Conservation (phyloP, 495 filamentous ascomycete species). For the Hyaloscypha finlandica region DNA sequence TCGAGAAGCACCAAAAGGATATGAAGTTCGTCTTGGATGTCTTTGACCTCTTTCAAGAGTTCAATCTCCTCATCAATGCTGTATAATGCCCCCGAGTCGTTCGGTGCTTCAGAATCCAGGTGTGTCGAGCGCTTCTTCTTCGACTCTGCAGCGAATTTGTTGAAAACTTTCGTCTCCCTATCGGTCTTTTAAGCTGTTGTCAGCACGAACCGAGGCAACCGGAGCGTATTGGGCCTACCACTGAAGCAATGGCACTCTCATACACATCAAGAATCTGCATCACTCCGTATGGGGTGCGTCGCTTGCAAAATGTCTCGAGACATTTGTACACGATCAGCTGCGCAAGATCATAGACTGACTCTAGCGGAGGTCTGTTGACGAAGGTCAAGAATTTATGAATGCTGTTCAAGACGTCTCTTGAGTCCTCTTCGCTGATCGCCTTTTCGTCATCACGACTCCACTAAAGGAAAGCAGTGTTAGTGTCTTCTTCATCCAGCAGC, state of each 20-base stretch:
- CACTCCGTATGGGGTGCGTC: slow-evolving; percentile 4
- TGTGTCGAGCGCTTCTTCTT: background rate
- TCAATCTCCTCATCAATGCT: slow-evolving; percentile 18
- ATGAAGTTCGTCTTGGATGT: slow-evolving; percentile 23
- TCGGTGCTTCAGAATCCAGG: background rate
- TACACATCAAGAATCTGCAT: slow-evolving; percentile 20
- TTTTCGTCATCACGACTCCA: slow-evolving; percentile 10
- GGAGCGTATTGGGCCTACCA: slow-evolving; percentile 1
- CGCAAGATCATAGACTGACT: slow-evolving; percentile 12
- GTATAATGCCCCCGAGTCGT: background rate
- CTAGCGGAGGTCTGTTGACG: slow-evolving; percentile 13
- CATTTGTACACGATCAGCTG: slow-evolving; percentile 12
- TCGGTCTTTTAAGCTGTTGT: slow-evolving; percentile 7
- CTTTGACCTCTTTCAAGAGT: slow-evolving; percentile 23
- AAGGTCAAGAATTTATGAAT: slow-evolving; percentile 3
- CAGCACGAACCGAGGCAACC: background rate
- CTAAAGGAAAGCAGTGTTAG: background rate
- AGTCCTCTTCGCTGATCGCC: slow-evolving; percentile 6
- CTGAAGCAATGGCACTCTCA: slow-evolving; percentile 14
- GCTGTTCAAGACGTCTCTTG: slow-evolving; percentile 6
- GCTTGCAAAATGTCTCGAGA: slow-evolving; percentile 9
- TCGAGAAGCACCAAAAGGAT: slow-evolving; percentile 16
- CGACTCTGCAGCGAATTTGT: slow-evolving; percentile 1
- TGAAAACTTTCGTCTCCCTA: slow-evolving; percentile 11
- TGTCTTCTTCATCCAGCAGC: background rate